Percentiles rank a stretch among this genome's conserved stretches.
Evolutionary conservation across 768 basidiomycete genomes (phyloP).

Genomic region (Roridomyces roridus): DNA sequence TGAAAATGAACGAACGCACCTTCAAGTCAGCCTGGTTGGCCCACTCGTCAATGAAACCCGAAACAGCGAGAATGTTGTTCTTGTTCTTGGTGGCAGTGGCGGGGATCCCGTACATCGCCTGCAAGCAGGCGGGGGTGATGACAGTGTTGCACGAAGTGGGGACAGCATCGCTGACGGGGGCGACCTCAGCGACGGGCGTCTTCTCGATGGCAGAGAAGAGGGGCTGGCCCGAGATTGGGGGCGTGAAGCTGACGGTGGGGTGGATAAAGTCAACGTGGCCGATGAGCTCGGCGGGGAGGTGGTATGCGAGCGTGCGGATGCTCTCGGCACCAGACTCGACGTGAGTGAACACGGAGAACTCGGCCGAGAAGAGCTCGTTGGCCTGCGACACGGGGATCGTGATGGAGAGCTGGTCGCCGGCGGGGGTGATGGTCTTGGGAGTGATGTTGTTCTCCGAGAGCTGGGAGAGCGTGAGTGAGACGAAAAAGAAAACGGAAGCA

Average conservation of each 20-base stretch:
- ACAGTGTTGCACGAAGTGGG: slow-evolving; percentile 29
- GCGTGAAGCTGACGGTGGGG: slow-evolving; percentile 26
- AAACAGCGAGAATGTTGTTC: slow-evolving; percentile 29
- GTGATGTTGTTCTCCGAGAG: slow-evolving; percentile 40
- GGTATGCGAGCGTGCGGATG: slow-evolving; percentile 30
- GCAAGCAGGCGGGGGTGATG: slow-evolving; percentile 32
- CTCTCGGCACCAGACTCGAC: slow-evolving; percentile 9
- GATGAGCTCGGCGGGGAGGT: slow-evolving; percentile 24
- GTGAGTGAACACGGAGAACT: slow-evolving; percentile 22
- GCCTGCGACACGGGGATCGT: slow-evolving; percentile 27
- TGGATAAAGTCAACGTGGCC: slow-evolving; percentile 28
- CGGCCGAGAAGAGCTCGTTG: slow-evolving; percentile 26
- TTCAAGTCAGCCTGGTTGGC: slow-evolving; percentile 10
- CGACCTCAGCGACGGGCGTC: background rate
- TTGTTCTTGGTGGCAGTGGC: slow-evolving; percentile 27
- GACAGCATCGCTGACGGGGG: slow-evolving; percentile 18
- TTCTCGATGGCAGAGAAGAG: slow-evolving; percentile 2
- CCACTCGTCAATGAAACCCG: slow-evolving; percentile 27
- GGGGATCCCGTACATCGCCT: slow-evolving; percentile 35
- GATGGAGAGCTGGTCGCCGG: slow-evolving; percentile 28
- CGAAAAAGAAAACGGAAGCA: too few relatives aligned
- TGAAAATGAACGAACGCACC: background rate
- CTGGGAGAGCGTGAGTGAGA: too few relatives aligned
- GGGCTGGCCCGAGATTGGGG: background rate
- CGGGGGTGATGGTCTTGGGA: slow-evolving; percentile 20